Evolutionary conservation across 345 rosid species (phyloP).

Genomic region (Anastatica hierochuntica): DNA sequence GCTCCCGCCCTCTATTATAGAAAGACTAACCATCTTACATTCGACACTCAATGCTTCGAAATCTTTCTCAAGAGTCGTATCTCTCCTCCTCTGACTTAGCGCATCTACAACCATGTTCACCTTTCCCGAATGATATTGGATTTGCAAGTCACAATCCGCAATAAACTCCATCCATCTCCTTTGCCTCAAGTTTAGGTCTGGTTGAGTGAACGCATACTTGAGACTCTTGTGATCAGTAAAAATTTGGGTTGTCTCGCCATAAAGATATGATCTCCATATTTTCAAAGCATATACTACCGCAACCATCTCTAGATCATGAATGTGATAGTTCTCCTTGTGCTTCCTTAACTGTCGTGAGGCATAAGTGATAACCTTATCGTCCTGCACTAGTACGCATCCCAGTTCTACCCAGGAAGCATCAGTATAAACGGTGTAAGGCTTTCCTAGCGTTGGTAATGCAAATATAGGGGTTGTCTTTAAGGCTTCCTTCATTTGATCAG

Average conservation of each 20-base stretch:
- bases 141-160: background rate
- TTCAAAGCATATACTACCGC: background rate
- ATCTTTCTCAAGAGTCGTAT: no score
- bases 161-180: background rate
- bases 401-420: background rate
- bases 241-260: background rate
- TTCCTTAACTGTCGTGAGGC: background rate
- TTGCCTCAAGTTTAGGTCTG: background rate
- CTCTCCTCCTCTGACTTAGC: no score
- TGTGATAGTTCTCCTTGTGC: background rate
- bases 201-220: background rate
- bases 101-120: background rate
- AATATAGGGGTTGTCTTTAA: background rate
- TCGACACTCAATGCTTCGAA: background rate
- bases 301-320: background rate
- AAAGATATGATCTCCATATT: background rate
- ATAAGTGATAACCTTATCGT: background rate
- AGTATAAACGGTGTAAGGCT: background rate
- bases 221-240: background rate
- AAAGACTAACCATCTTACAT: background rate
- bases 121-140: background rate
- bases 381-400: no score
- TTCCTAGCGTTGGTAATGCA: background rate
- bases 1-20: background rate
- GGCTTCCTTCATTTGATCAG: background rate